Evolutionary conservation across 441 rosid genomes (phyloP), one percentile per base, ranked within the genome.

Genomic region (Pelargonium citronellum): DNA sequence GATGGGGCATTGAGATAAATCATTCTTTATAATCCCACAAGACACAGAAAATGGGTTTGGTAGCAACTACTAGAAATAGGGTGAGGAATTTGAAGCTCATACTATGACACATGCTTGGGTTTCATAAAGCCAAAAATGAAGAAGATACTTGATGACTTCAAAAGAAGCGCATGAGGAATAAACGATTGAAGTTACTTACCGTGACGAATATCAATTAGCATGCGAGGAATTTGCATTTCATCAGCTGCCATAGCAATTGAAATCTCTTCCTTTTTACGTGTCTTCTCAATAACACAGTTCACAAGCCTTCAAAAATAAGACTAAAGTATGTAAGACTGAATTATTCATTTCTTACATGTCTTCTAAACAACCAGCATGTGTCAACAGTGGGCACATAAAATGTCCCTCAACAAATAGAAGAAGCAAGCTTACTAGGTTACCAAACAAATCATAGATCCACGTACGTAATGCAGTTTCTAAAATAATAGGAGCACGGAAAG

Each of bases 171-270:
- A 5, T 7, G 30, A 49, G 55, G 8, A 11, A 15, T 7, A 66
- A 70, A 63, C 7, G 34, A 55, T 27, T 27, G 49, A 65, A 73
- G 72, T 68, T 43, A 47, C 81, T 79, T 80, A 95, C 99, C 99
- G 77, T 95, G 99, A 73, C 96, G 96, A 77, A 95, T 76, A 78
- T 95, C 98, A 66, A 95, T 91, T 68, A 95, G 75, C 67, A 77
- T 85, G 63, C 98, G 96, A 0, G 99, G 98, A 73, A 95, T 89
- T 69, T 91, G 91, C 55, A 92, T 85, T 67, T 78, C 90, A 72
- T 71, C 82, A 58, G 99, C 97, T 62, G 99, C 99, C 74, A 83
- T 95, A 9, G 95, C 97, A 80, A 92, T 90, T 24, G 98, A 95
- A 74, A 84, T 67, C 51, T 83, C 80, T 27, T 79, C 81, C 72